Conservation (phyloP, 164 flowering plant genomes). For the Brasenia schreberi region DNA sequence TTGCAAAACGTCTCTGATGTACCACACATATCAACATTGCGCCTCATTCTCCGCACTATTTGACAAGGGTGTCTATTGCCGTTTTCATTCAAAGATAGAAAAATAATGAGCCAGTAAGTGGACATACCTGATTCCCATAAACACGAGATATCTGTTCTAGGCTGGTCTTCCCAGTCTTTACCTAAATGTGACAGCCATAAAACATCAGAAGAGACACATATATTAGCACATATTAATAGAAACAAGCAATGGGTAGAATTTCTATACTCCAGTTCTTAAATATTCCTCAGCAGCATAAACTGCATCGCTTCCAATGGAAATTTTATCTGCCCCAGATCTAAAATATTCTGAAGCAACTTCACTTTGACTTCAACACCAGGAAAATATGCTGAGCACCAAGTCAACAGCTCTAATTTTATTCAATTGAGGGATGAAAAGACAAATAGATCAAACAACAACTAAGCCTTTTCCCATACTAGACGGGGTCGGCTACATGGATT, state of each 20-base stretch:
- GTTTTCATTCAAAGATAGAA: too few species aligned
- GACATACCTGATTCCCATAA: conserved; percentile 86
- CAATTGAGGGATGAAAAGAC: too few species aligned
- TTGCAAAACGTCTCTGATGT: too few species aligned
- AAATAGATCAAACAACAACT: too few species aligned
- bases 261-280: conserved; percentile 63
- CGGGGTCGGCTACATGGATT: too few species aligned
- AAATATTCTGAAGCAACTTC: conserved; percentile 98
- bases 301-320: conserved; percentile 97
- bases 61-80: too few species aligned
- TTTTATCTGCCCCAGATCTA: conserved; percentile 96
- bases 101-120: background rate
- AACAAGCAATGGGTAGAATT: background rate
- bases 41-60: too few species aligned
- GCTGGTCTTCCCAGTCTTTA: conserved; percentile 82
- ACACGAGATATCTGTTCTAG: conserved; percentile 89
- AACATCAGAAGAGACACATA: conserved; percentile 4
- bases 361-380: too few species aligned
- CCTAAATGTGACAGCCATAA: conserved; percentile 23
- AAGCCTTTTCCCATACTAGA: too few species aligned
- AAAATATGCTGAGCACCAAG: too few species aligned
- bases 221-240: background rate
- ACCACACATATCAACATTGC: too few species aligned
- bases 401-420: too few species aligned
- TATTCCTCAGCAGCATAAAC: conserved; percentile 92